Percentiles rank a stretch among this genome's conserved stretches.
phyloP scores from a whole-genome alignment of 1,284 basidiomycete genomes.

The Trichosporon sp. region DNA sequence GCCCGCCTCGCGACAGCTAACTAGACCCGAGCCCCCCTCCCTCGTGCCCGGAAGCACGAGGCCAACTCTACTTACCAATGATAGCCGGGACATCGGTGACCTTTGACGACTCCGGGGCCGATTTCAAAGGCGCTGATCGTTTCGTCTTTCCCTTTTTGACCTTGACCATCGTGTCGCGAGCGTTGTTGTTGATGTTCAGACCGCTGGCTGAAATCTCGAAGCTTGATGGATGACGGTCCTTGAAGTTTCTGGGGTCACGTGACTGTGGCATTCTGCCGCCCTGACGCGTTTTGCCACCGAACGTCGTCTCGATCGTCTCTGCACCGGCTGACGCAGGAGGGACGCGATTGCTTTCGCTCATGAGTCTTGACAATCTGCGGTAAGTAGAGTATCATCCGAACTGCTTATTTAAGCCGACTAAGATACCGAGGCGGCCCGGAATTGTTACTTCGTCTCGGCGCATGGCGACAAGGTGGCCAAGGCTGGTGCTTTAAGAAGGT shows the following conservation, averaged over 20 bases:
- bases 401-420: too few species aligned
- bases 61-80: constrained; percentile 21
- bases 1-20: too few species aligned
- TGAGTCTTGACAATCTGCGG: too few species aligned
- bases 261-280: not conserved
- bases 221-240: not conserved
- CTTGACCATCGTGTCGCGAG: not conserved
- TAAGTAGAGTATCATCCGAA: too few species aligned
- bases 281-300: not conserved
- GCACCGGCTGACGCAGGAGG: too few species aligned
- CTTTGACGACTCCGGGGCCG: not conserved
- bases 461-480: too few species aligned
- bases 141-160: constrained; percentile 7
- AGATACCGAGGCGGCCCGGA: too few species aligned
- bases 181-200: not conserved
- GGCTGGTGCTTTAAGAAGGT: too few species aligned
- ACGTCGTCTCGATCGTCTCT: not conserved
- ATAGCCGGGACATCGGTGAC: constrained; percentile 24
- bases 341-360: too few species aligned
- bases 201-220: not conserved
- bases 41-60: not conserved
- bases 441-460: too few species aligned
- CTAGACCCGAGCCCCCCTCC: not conserved
- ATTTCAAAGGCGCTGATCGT: not conserved
- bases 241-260: constrained; percentile 5